Evolutionary conservation across 805 yeast species (phyloP).

Genomic region (Wickerhamiella azymoides): DNA sequence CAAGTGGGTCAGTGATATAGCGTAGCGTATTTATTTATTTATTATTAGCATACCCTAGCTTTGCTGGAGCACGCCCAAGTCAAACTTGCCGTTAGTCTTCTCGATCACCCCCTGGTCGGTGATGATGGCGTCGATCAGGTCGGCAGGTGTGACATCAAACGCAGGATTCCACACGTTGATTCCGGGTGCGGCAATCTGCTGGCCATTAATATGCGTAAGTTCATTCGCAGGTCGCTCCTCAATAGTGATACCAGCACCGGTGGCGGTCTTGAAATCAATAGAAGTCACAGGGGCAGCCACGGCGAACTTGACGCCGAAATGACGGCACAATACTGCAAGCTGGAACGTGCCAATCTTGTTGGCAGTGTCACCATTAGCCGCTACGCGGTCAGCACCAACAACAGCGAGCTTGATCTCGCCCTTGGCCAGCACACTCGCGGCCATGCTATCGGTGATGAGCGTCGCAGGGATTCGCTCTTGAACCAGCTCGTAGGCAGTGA

Average conservation of each 20-base stretch:
- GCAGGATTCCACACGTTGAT: constrained; percentile 93
- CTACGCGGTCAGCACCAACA: constrained; percentile 93
- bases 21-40: neutral
- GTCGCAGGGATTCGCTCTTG: constrained; percentile 82
- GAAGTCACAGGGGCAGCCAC: constrained; percentile 96
- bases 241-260: constrained; percentile 66
- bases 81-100: constrained; percentile 25
- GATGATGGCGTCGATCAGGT: constrained; percentile 72
- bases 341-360: constrained; percentile 94
- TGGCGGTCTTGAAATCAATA: constrained; percentile 49
- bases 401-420: constrained; percentile 77
- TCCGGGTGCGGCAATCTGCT: constrained; percentile 64
- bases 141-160: constrained; percentile 82
- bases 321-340: constrained; percentile 58
- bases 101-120: constrained; percentile 57
- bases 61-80: neutral
- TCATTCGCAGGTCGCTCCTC: constrained; percentile 81
- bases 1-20: constrained; percentile 45
- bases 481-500: constrained; percentile 81
- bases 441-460: constrained; percentile 83
- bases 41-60: too few species aligned
- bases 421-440: constrained; percentile 50
- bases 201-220: constrained; percentile 64
- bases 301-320: constrained; percentile 59
- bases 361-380: constrained; percentile 87